These are phyloP conservation scores for Mucor mucedo DNA, from an alignment of 371 early-diverging fungal species.

Conservation along the genomic window DNA sequence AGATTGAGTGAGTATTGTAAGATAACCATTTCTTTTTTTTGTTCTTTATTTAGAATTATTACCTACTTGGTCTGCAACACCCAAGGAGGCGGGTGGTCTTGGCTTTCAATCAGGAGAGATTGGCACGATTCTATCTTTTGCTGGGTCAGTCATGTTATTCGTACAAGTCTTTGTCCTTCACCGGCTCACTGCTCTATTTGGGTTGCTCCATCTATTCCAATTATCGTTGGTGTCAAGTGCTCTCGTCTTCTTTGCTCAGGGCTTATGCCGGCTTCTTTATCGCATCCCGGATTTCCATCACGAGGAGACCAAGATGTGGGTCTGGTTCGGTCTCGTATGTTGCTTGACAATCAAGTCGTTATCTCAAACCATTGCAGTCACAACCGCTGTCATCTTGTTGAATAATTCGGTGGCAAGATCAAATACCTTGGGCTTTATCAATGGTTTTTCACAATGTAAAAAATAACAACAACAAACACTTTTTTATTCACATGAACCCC, in stretches of 20 bases:
- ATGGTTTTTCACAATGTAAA: constrained; percentile 53
- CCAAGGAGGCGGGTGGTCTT: constrained; percentile 62
- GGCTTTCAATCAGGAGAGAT: constrained; percentile 58
- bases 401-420: constrained; percentile 36
- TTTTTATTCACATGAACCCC: too few species aligned
- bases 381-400: constrained; percentile 35
- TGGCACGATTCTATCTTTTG: constrained; percentile 60
- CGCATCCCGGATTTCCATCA: constrained; percentile 32
- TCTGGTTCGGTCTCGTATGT: constrained; percentile 45
- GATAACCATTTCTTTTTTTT: too few species aligned
- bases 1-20: too few species aligned
- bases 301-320: constrained; percentile 42
- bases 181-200: constrained; percentile 43
- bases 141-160: constrained; percentile 57
- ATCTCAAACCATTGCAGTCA: constrained; percentile 37
- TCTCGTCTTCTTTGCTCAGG: constrained; percentile 47
- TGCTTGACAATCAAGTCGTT: constrained; percentile 40
- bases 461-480: too few species aligned
- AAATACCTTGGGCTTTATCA: constrained; percentile 39
- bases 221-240: constrained; percentile 42
- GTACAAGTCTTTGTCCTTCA: constrained; percentile 68
- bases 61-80: constrained; percentile 61
- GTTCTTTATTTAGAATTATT: constrained; percentile 53
- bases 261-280: constrained; percentile 38
- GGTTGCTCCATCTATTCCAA: constrained; percentile 56